Conservation (phyloP, 169 alveolate species). For the Theileria luwenshuni region DNA sequence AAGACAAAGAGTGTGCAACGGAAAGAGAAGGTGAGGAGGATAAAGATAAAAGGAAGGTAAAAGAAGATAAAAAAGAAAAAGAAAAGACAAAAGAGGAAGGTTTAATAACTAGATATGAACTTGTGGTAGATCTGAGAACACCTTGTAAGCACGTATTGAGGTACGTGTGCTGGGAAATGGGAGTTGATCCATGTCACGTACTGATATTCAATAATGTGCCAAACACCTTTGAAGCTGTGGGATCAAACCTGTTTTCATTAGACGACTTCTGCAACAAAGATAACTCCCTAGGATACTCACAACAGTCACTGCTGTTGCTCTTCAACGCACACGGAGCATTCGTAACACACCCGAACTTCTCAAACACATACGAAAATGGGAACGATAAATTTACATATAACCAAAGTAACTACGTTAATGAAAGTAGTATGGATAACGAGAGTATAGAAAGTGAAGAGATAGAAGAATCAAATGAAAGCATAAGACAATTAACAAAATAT, state of each 20-base stretch:
- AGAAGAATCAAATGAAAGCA: conserved; percentile 1
- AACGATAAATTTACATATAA: not conserved
- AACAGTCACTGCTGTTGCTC: conserved; percentile 47
- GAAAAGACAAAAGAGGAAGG: conserved; percentile 3
- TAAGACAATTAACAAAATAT: not conserved
- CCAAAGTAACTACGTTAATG: not conserved
- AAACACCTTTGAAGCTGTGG: conserved; percentile 31
- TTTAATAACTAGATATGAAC: conserved; percentile 33
- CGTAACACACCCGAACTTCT: not conserved
- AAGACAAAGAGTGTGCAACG: not conserved
- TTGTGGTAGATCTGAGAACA: conserved; percentile 70
- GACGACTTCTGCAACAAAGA: conserved; percentile 67
- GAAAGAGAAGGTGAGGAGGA: not conserved
- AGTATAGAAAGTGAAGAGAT: not conserved
- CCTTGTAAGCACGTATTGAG: conserved; percentile 76
- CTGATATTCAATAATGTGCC: conserved; percentile 72
- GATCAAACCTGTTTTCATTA: conserved; percentile 34
- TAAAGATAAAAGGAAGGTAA: not conserved
- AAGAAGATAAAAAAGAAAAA: not conserved
- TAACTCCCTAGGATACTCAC: conserved; percentile 57
- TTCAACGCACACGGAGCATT: conserved; percentile 33
- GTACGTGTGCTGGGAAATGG: conserved; percentile 76
- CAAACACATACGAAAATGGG: not conserved
- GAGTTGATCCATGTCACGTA: conserved; percentile 77
- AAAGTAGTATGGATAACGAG: conserved; percentile 7